These are phyloP conservation scores for Niveomyces coronatus DNA, from an alignment of 2,329 filamentous ascomycete species.

Conservation along the genomic window DNA sequence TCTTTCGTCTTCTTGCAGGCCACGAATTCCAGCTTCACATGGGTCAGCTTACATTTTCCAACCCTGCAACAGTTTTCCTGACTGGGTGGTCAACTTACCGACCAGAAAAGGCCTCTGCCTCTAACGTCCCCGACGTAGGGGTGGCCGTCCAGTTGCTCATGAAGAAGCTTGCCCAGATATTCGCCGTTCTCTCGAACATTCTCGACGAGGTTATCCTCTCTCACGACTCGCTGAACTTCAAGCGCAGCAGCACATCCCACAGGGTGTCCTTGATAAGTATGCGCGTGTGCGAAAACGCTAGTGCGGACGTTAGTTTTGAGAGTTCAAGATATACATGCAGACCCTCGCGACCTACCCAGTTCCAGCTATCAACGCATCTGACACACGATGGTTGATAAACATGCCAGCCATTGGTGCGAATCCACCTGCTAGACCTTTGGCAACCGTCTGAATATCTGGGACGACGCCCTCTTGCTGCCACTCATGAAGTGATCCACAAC, in stretches of 20 bases:
- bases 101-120: constrained; percentile 22
- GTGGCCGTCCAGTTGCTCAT: constrained; percentile 15
- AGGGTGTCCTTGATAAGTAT: constrained; percentile 20
- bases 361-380: constrained; percentile 30
- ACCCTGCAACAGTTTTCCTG: too few relatives aligned
- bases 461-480: constrained; percentile 48
- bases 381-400: constrained; percentile 41
- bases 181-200: constrained; percentile 13
- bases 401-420: constrained; percentile 52
- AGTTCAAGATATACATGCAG: neutral
- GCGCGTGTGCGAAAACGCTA: constrained; percentile 15
- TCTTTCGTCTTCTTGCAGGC: constrained; percentile 17
- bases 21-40: constrained; percentile 19
- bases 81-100: constrained; percentile 8
- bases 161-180: constrained; percentile 12
- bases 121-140: constrained; percentile 21
- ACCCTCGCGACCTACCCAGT: constrained; percentile 14
- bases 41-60: constrained; percentile 1
- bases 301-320: neutral
- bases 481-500: constrained; percentile 48
- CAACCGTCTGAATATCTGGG: constrained; percentile 57
- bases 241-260: constrained; percentile 18
- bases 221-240: constrained; percentile 34
- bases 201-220: constrained; percentile 15
- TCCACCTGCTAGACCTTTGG: constrained; percentile 56